These are phyloP conservation scores for Chlorella sp. DNA, from an alignment of 139 green algal genomes.

Conservation along the genomic window DNA sequence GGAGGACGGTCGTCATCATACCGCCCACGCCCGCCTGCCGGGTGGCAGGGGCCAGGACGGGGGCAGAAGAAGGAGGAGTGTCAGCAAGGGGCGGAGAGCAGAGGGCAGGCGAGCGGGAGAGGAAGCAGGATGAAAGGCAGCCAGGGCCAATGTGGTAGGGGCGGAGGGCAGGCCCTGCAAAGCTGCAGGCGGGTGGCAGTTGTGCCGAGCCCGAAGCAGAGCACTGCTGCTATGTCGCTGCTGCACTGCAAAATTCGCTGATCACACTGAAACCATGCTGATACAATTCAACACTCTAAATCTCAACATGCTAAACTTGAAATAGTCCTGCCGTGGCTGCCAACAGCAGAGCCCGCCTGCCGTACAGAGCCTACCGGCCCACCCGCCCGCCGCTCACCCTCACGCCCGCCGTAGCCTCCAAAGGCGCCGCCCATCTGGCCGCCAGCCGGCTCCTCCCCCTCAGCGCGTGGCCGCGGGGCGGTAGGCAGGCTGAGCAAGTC, in stretches of 20 bases:
- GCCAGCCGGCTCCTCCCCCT: conserved; percentile 51
- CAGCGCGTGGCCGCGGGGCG: conserved; percentile 52
- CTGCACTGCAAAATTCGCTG: no score
- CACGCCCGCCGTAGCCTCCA: conserved; percentile 66
- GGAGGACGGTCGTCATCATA: conserved; percentile 40
- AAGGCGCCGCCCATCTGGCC: conserved; percentile 77
- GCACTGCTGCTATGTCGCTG: no score
- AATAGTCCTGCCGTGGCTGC: no score
- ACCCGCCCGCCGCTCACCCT: background rate
- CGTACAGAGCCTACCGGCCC: background rate
- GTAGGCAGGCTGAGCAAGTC: conserved; percentile 71
- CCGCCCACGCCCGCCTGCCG: background rate
- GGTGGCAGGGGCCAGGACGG: background rate
- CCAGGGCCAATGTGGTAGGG: background rate
- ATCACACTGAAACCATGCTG: no score
- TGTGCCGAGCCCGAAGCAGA: no score
- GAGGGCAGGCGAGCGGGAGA: no score
- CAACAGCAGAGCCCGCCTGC: background rate
- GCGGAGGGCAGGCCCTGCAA: no score
- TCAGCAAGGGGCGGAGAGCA: no score
- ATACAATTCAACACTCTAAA: no score
- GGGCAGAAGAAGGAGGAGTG: no score
- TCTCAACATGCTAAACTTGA: no score
- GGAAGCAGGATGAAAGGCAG: background rate
- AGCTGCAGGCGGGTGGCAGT: no score